Base-by-base conservation (phyloP, 2,329 filamentous ascomycete genomes). In the Tolypocladium sp. region DNA sequence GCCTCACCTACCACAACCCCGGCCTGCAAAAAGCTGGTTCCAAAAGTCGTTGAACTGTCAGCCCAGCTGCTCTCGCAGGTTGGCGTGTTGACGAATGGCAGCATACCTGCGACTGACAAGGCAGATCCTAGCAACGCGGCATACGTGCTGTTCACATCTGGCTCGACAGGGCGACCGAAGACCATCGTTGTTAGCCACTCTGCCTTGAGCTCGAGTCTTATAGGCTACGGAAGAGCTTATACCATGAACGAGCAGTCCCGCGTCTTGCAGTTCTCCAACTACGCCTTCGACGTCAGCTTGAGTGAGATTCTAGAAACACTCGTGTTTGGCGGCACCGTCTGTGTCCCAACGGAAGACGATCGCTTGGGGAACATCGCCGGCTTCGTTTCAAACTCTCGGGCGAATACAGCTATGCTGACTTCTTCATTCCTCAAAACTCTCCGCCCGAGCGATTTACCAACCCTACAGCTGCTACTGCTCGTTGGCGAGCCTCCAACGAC, bases 121-220 rank as follows among this genome's bases (percentile, higher is more conserved):
- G 53, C 56, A 4, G 49, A 44, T 25, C 55, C 63, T 20, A 42
- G 55, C 13, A 54, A 66, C 12, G 58, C 59, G 9, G 63, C 61
- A 0, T 69, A 67, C 42, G 58, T 68, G 2, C 41, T 69, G 0
- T 68, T 69, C 33, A 69, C 66, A 0, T 67, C 65, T 2, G 67
- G 67, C 12, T 63, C 61, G 5, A 69, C 67, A 1, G 67, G 67
- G 8, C 61, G 53, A 7, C 66, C 67, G 1, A 69, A 69, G 40
- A 66, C 65, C 3, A 57, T 68, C 2, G 57, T 66, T 4, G 60
- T 67, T 30, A 62, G 64, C 35, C 67, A 69, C 42, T 58, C 54
- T 8, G 62, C 62, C 2, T 33, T 60, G 20, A 44, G 54, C 46
- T n/a, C 55, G 46, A 35, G 33, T 53, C 56, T 59, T 7, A 59